A percentile compares a stretch with the other conserved stretches of the same genome.
Evolutionary conservation across 139 green algal species (phyloP).

Genomic region (Nannochloris sp.): DNA sequence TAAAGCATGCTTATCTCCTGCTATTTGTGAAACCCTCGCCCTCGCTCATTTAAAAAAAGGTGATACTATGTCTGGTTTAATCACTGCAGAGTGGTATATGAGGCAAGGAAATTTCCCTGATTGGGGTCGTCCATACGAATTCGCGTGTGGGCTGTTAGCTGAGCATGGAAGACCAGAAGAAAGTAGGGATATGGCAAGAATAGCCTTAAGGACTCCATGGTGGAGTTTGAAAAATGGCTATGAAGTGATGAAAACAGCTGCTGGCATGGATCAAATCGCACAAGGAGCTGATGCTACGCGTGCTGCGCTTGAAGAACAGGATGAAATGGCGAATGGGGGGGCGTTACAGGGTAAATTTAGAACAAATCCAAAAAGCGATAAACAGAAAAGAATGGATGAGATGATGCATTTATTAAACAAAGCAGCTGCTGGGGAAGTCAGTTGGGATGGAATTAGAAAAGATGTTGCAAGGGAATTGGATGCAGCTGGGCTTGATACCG

Average conservation of each 20-base stretch:
- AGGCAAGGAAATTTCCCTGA: slow-evolving; percentile 56
- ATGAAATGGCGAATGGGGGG: slow-evolving; percentile 20
- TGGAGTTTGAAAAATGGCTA: slow-evolving; percentile 56
- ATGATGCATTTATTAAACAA: slow-evolving; percentile 30
- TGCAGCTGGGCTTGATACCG: slow-evolving; percentile 16
- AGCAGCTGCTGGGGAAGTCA: slow-evolving; percentile 28
- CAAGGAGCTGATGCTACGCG: slow-evolving; percentile 16
- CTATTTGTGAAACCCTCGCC: slow-evolving; percentile 59
- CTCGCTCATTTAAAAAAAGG: slow-evolving; percentile 42
- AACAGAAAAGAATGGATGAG: slow-evolving; percentile 29
- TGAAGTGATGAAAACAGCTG: slow-evolving; percentile 18
- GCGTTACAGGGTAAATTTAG: slow-evolving; percentile 13
- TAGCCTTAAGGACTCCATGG: slow-evolving; percentile 64
- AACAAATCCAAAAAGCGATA: slow-evolving; percentile 17
- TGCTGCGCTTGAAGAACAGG: slow-evolving; percentile 13
- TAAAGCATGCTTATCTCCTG: slow-evolving; percentile 65
- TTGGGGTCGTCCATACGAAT: slow-evolving; percentile 73
- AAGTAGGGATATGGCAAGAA: slow-evolving; percentile 44
- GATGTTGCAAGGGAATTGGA: slow-evolving; percentile 26
- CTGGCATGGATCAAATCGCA: slow-evolving; percentile 28
- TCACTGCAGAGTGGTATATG: slow-evolving; percentile 82
- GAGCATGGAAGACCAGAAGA: slow-evolving; percentile 45
- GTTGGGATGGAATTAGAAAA: slow-evolving; percentile 31
- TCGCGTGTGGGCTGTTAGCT: slow-evolving; percentile 47
- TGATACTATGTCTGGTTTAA: slow-evolving; percentile 54